Base-by-base conservation (phyloP, 2,329 filamentous ascomycete species). In the Pseudocercospora crystallina region DNA sequence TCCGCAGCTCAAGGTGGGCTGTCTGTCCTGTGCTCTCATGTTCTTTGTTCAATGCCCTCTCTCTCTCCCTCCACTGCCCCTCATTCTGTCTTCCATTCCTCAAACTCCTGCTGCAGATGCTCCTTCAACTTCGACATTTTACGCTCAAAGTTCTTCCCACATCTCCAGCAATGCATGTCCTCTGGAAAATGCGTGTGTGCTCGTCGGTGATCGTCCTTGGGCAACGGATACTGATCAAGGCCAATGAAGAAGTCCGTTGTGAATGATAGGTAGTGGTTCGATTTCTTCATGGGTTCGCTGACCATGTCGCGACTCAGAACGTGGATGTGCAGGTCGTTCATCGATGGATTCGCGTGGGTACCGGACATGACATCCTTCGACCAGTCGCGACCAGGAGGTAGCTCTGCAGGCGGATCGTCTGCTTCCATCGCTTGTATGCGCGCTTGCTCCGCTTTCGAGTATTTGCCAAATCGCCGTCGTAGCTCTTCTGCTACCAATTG, bases 261-360 rank as follows among this genome's bases (percentile, higher is more conserved):
- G 71, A 97, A 97, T 57, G 87, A 94, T 65, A 94, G 89, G 72
- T 96, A 97, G 72, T 97, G 94, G 68, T 90, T 92, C 57, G 84
- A 79, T 66, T 92, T 84, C 72, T 85, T 89, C 70, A 96, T 60
- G 39, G 78, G 79, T 9, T 81, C 78, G 33, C 86, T 90, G 61
- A 83, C 78, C 77, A 89, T 86, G 67, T 99, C 94, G 13, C 82
- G 76, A 34, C 87, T 89, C 50, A 97, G 72, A 29, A 97, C 83
- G 69, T 99, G 94, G 3, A 97, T 78, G 71, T 99, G 94, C 47
- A 97, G 68, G 68, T 97, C 90, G 57, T 82, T 85, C 94, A 99
- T 97, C 49, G 86, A 91, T 2, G 94, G 94, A 60, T 86, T 83
- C 2, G 89, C 87, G 72, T 99, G 94, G 7, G 96, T 80, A 11